Base-by-base conservation (phyloP, 2,329 filamentous ascomycete genomes). In the Aspergillus eucalypticola region DNA sequence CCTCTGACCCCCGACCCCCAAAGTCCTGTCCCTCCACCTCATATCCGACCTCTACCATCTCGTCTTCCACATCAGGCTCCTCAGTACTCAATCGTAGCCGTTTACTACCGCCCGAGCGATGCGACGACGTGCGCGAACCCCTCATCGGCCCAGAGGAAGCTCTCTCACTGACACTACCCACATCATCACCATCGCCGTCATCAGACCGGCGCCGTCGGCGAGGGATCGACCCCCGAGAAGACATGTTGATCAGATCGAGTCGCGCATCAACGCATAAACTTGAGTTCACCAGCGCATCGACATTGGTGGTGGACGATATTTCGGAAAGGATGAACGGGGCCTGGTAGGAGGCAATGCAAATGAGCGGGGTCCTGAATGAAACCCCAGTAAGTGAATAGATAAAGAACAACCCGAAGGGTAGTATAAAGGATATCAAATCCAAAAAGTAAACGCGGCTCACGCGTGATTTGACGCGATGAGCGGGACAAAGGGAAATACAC, bases 121-220 rank as follows among this genome's bases (percentile, higher is more conserved):
- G 13, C 23, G 44, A 25, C 13, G 44, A 13, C 11, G 44, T n/a
- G 15, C 21, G 44, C 4, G 21, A 25, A 7, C 21, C 13, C 21
- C 63, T 63, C 7, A 60, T 62, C 8, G 60, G 54, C 13, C 27
- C 52, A 11, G 68, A 62, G 17, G 66, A 53, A 35, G 57, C 35
- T 35, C 32, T 35, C 32, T 35, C 32, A 35, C 32, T 13, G 8
- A 63, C 64, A 21, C 69, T 67, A 21, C 25, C 8, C n/a, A 10
- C 13, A 29, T 62, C 64, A 3, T 73, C 70, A 15, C 70, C 69
- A 21, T 75, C 70, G 5, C 67, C 19, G 1, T 35, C 32, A 35
- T 69, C 69, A 15, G 60, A 58, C 17, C 66, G 69, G 48, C 64
- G 67, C 54, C 75, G 73, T 54, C 74, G 74, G 44, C 64, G 69